Percentiles rank a stretch among this genome's conserved stretches.
Evolutionary conservation across 495 filamentous ascomycete genomes (phyloP).

Genomic region (Penicillium riverlandense): DNA sequence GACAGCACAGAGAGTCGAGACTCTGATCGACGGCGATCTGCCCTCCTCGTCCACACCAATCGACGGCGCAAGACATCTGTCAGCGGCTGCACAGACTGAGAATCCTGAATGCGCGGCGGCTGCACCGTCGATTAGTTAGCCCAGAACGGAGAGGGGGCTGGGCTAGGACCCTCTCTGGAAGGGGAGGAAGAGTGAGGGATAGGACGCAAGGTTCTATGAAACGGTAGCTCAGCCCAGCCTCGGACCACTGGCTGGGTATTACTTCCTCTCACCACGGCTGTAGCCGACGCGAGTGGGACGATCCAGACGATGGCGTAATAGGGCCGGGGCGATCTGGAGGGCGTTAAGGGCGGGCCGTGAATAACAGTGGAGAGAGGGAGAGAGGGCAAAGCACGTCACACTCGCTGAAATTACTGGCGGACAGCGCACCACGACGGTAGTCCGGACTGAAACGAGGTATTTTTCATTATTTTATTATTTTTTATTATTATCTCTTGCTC

Average conservation of each 20-base stretch:
- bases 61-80: too few species aligned
- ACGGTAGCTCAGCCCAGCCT: constrained; percentile 1
- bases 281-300: constrained; percentile 5
- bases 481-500: background rate
- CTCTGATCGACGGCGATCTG: constrained; percentile 6
- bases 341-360: constrained; percentile 14
- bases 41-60: too few species aligned
- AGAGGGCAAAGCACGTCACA: constrained; percentile 22
- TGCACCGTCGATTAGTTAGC: constrained; percentile 15
- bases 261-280: background rate
- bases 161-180: constrained; percentile 2
- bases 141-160: background rate
- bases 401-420: constrained; percentile 24
- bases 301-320: background rate
- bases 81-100: too few species aligned
- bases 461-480: constrained; percentile 9
- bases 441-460: constrained; percentile 25
- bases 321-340: constrained; percentile 4
- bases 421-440: constrained; percentile 35
- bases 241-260: background rate
- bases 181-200: background rate
- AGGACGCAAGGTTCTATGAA: background rate
- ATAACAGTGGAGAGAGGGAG: constrained; percentile 11
- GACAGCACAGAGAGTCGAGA: constrained; percentile 1
- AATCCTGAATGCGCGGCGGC: constrained; percentile 13